phyloP scores from a whole-genome alignment of 306 rosid genomes.

The Medicago ruthenica region DNA sequence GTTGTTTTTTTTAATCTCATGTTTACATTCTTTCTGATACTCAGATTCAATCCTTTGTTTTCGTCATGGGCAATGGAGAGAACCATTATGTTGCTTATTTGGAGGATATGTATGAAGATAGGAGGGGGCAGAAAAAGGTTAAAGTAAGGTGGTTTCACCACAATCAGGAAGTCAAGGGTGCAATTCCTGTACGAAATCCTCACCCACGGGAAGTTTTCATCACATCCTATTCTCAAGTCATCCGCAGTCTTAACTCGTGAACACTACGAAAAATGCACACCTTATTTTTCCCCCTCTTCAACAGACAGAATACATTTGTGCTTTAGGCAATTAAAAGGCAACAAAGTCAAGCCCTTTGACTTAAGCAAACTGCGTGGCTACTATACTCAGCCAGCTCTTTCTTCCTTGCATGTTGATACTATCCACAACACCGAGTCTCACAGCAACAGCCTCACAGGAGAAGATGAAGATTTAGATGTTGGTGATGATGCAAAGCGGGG shows the following conservation, averaged over 20 bases:
- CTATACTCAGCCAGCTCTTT: conserved; percentile 76
- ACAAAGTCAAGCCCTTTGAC: conserved; percentile 90
- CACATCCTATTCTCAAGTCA: conserved; percentile 87
- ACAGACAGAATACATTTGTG: conserved; percentile 77
- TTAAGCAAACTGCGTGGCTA: conserved; percentile 86
- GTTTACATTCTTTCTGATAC: conserved; percentile 43
- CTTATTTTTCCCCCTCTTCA: conserved; percentile 65
- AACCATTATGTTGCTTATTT: conserved; percentile 85
- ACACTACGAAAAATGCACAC: conserved; percentile 74
- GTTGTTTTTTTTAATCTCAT: conserved; percentile 21
- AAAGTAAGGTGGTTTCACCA: conserved; percentile 99
- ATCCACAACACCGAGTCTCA: conserved; percentile 49
- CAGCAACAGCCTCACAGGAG: conserved; percentile 57
- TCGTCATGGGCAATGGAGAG: conserved; percentile 98
- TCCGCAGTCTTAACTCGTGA: conserved; percentile 85
- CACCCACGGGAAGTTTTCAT: conserved; percentile 96
- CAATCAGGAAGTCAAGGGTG: conserved; percentile 91
- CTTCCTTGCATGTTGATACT: conserved; percentile 68
- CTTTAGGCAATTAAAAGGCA: conserved; percentile 84
- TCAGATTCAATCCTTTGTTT: conserved; percentile 91
- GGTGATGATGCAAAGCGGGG: conserved; percentile 62
- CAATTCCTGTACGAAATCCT: conserved; percentile 68
- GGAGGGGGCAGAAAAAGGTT: conserved; percentile 89
- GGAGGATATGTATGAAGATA: conserved; percentile 99
- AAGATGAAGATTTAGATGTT: conserved; percentile 60